phyloP scores from a whole-genome alignment of 345 rosid genomes.

The Pistacia integerrima region DNA sequence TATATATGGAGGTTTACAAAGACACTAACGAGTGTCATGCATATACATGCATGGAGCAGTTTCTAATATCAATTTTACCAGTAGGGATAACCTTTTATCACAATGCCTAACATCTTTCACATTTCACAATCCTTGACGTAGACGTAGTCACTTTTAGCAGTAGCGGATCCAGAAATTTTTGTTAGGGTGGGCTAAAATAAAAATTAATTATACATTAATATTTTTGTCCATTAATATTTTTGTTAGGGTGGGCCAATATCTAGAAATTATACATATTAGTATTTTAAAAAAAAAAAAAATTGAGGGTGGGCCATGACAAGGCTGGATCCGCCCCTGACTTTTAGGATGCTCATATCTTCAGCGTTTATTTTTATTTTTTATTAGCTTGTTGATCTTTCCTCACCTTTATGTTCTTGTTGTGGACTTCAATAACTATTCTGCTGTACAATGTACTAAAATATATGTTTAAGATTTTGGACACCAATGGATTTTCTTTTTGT shows the following conservation, averaged over 20 bases:
- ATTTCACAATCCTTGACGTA: background rate
- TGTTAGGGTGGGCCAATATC: no score
- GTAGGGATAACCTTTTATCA: background rate
- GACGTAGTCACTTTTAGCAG: background rate
- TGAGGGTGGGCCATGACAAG: no score
- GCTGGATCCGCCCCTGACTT: background rate
- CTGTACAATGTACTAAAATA: background rate
- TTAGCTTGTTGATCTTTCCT: background rate
- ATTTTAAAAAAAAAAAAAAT: no score
- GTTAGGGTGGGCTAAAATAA: no score
- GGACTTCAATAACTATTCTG: background rate
- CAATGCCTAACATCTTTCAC: background rate
- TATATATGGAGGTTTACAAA: background rate
- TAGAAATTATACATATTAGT: no score
- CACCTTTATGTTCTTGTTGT: background rate
- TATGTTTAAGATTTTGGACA: background rate
- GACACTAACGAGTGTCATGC: no score
- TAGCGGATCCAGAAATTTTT: no score
- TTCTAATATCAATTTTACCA: background rate
- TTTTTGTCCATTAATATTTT: no score
- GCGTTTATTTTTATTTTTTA: background rate
- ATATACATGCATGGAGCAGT: no score
- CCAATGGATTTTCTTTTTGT: background rate
- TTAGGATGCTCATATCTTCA: background rate
- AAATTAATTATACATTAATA: no score